Evolutionary conservation across 2,329 filamentous ascomycete genomes (phyloP), one percentile per base, ranked within the genome.

Genomic region (Talaromyces sp.): DNA sequence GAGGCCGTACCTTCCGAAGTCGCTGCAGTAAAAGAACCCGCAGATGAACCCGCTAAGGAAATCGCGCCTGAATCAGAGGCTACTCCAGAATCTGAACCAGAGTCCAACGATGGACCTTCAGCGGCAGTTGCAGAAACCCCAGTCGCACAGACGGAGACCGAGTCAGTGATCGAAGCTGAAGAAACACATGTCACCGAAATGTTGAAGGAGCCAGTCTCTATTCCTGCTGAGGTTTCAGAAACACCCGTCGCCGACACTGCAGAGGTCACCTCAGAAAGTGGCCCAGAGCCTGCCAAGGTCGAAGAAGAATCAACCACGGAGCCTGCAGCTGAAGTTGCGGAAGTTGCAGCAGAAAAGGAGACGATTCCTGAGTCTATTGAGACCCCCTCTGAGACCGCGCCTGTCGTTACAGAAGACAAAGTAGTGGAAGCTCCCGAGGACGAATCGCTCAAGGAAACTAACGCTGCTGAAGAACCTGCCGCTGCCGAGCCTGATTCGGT

Each of bases 151-250:
- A 25, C 25, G 9, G 50, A 57, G 25, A 42, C 39, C n/a, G 50
- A 54, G 31, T 1, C 31, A 18, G 50, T 21, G 1, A 14, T 31
- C 28, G 48, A 33, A 52, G 28, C 28, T 52, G 12, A 11, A 11
- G 46, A 52, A 18, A 9, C 39, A 31, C n/a, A 54, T 23, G 18
- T 40, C 2, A n/a, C 59, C 7, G 58, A 48, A 25, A 25, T 25
- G 21, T 40, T 40, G 16, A 40, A 61, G 37, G 44, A 63, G 25
- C 21, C 58, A 12, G 18, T 21, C 31, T 28, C 50, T 55, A 33
- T 42, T 60, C 44, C 48, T 21, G 25, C 46, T 31, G 58, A 65
- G 35, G 31, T 23, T 59, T 23, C 21, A 8, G 44, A 63, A 39
- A 48, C 8, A 2, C 5, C 37, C n/a, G 4, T 31, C 18, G 14